Conservation (phyloP, 805 yeast genomes). For the Gaillardinia entomophila region DNA sequence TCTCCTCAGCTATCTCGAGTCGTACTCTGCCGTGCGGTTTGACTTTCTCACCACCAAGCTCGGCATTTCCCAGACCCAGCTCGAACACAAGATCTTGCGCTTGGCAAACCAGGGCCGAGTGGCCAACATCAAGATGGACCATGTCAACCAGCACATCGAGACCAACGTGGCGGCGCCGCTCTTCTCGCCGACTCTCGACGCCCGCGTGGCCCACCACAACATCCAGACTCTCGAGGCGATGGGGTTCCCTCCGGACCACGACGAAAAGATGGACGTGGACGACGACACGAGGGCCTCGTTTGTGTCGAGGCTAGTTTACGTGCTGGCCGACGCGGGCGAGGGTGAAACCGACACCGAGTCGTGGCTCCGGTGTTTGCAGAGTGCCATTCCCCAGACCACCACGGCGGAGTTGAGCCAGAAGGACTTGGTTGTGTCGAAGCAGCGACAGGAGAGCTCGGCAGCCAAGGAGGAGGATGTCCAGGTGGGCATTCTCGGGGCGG, state of each 20-base stretch:
- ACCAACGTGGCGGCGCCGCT: slow-evolving; percentile 3
- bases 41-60: slow-evolving; percentile 18
- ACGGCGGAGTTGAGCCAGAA: slow-evolving; percentile 25
- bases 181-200: slow-evolving; percentile 14
- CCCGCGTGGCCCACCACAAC: slow-evolving; percentile 18
- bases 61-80: slow-evolving; percentile 11
- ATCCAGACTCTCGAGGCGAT: slow-evolving; percentile 4
- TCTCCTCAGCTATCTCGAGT: slow-evolving; percentile 20
- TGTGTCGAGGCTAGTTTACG: slow-evolving; percentile 4
- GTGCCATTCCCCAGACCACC: slow-evolving; percentile 23
- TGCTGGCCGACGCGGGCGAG: slow-evolving; percentile 3
- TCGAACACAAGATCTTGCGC: slow-evolving; percentile 22
- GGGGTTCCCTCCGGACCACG: too few relatives aligned
- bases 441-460: slow-evolving; percentile 16
- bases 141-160: slow-evolving; percentile 15
- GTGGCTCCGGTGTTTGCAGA: slow-evolving; percentile 15
- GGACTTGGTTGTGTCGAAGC: slow-evolving; percentile 30
- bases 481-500: not conserved
- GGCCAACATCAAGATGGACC: slow-evolving; percentile 23
- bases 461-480: not conserved
- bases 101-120: slow-evolving; percentile 26
- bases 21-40: slow-evolving; percentile 25
- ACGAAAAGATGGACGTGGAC: slow-evolving; percentile 4
- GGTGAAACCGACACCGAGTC: slow-evolving; percentile 6
- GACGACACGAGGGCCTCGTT: not conserved